These are phyloP conservation scores for Phaffomyces antillensis DNA, from an alignment of 805 yeast species.

Conservation along the genomic window DNA sequence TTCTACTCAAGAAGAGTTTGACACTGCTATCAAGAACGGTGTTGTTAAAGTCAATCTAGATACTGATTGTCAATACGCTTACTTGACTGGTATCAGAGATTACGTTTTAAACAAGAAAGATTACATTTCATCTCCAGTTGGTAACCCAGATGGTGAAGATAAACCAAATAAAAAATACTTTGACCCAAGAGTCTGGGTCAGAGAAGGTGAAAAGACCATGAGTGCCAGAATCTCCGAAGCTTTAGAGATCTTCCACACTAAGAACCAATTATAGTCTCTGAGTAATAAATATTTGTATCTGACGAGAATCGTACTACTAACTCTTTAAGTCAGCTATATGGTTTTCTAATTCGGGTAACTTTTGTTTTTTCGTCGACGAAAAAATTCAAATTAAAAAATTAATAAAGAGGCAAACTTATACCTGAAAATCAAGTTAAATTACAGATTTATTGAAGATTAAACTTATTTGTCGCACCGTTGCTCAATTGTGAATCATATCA, in stretches of 20 bases:
- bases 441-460: not conserved
- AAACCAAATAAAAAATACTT: conserved; percentile 99
- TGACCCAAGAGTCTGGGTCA: conserved; percentile 99
- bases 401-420: conserved; percentile 1
- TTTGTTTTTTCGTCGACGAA: conserved; percentile 4
- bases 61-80: conserved; percentile 98
- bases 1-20: conserved; percentile 85
- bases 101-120: conserved; percentile 94
- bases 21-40: conserved; percentile 86
- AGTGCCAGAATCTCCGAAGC: conserved; percentile 76
- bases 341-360: conserved; percentile 1
- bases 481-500: not conserved
- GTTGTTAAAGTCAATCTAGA: conserved; percentile 98
- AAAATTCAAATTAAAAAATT: not conserved
- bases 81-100: conserved; percentile 95
- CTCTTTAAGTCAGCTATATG: no score
- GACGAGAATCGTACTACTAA: no score
- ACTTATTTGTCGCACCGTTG: not conserved
- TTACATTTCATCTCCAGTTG: conserved; percentile 81
- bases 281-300: no score
- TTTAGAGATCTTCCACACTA: conserved; percentile 79
- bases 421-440: not conserved
- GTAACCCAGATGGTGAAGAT: conserved; percentile 99
- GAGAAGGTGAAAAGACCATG: conserved; percentile 99
- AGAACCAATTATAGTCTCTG: conserved; percentile 41